Base-by-base conservation (phyloP, 176 grass and related monocot species). In the Areca catechu region DNA sequence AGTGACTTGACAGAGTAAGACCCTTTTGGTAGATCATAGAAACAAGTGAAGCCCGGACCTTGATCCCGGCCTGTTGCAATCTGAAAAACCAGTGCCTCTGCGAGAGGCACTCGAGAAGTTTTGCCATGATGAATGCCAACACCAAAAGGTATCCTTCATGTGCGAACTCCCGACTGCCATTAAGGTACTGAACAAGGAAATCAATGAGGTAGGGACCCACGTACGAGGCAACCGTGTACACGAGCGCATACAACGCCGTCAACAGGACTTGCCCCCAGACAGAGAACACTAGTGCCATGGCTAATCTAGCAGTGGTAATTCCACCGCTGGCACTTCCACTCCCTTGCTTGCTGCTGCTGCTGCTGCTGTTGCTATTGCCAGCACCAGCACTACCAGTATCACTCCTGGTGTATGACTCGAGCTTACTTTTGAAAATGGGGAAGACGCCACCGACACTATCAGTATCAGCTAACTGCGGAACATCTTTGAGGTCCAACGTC, bases 151-250 rank as follows among this genome's bases (percentile, higher is more conserved):
- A 54, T 12, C 64, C 64, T 54, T 55, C 21, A 34, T 54, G 37
- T 16, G 15, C 17, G 37, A 67, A 54, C 3, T 34, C 3, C 19
- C 17, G 51, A 7, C 55, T 51, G 4, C 64, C 51, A 21, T 4
- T 37, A 12, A 67, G 25, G 50, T 67, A 67, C 37, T 18, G 24
- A 5, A 67, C 64, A 7, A 67, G 21, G 25, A 30, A 28, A 34
- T 34, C 17, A 16, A 67, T 67, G 19, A 67, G 51, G 54, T 37
- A 67, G 3, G 64, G 64, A 16, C 64, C 64, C 7, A 67, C 51
- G 16, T 30, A 34, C 16, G 24, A 54, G 20, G 64, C 51, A 4
- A 54, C 4, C 1, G 25, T 19, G 7, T 50, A 6, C 9, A 43
- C 10, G 1, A 67, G 25, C 15, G 23, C 64, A 20, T n/a, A 14